phyloP scores from a whole-genome alignment of 192 early-diverging fungal genomes.

The Fimicolochytrium jonesii region DNA sequence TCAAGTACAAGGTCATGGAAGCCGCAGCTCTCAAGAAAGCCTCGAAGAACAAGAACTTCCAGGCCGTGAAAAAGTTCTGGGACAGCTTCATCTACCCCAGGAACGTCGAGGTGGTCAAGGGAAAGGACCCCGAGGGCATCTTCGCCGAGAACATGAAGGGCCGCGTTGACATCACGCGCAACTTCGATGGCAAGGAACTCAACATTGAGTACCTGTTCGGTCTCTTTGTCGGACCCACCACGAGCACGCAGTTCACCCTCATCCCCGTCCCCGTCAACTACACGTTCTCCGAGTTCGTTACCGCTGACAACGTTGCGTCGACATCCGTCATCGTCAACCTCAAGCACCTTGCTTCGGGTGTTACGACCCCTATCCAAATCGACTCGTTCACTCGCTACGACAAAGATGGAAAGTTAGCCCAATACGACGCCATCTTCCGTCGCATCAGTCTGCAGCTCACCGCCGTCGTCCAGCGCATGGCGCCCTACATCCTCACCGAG shows the following conservation, averaged over 20 bases:
- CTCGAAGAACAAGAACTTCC: no score
- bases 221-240: background rate
- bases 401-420: background rate
- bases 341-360: background rate
- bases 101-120: background rate
- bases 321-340: background rate
- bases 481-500: background rate
- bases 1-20: no score
- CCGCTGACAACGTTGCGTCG: background rate
- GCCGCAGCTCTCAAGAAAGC: no score
- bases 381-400: background rate
- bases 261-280: background rate
- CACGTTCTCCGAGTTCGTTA: background rate
- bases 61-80: background rate
- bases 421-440: slow-evolving; percentile 6
- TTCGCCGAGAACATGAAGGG: background rate
- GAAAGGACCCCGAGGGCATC: background rate
- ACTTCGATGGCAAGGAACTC: background rate
- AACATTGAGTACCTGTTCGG: slow-evolving; percentile 9
- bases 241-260: background rate
- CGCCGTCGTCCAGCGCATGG: background rate
- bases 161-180: slow-evolving; percentile 5
- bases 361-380: background rate
- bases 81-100: slow-evolving; percentile 4
- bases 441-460: background rate